Base-by-base conservation (phyloP, 306 rosid genomes). In the Delonix regia region DNA sequence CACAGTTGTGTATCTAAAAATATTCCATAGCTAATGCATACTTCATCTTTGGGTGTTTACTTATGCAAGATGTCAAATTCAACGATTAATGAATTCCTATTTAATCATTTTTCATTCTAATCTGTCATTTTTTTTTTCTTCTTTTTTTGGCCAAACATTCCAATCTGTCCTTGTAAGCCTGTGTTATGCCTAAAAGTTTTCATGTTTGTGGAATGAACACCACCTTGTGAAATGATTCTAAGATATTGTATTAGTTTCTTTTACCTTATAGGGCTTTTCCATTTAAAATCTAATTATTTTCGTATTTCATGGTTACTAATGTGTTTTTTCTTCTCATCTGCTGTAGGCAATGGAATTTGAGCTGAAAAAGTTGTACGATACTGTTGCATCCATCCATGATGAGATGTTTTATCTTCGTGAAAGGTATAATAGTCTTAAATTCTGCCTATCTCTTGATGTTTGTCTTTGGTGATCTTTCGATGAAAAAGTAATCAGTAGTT, bases 381-480 rank as follows among this genome's bases (percentile, higher is more conserved):
- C 93, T 8, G 90, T 95, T 65, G 0, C 68, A 72, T 87, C 90
- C 67, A 89, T 95, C 77, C 99, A 95, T 12, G 97, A 95, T 2
- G 99, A 95, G 93, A 95, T 95, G 97, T 93, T 92, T 83, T 87
- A 87, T 83, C 99, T 95, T 55, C 98, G 98, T 51, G 99, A 91
- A 81, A 95, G 99, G 98, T 95, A 87, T 52, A 47, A 24, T 55
- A 44, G 60, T 39, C 57, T 6, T 75, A 56, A 49, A 49, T 66
- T 66, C 51, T 63, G 18, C 56, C 33, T 47, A 36, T 69, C 53
- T 73, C 49, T 19, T 16, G 22, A 64, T 19, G 19, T 12, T 61
- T 71, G 42, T 25, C 27, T 72, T 80, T 78, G 78, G 51, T 36
- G n/a, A 52, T 41, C 18, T 51, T 82, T 71, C 42, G 57, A 63